phyloP scores from a whole-genome alignment of 176 grass and related monocot genomes.

The Eleusine indica region DNA sequence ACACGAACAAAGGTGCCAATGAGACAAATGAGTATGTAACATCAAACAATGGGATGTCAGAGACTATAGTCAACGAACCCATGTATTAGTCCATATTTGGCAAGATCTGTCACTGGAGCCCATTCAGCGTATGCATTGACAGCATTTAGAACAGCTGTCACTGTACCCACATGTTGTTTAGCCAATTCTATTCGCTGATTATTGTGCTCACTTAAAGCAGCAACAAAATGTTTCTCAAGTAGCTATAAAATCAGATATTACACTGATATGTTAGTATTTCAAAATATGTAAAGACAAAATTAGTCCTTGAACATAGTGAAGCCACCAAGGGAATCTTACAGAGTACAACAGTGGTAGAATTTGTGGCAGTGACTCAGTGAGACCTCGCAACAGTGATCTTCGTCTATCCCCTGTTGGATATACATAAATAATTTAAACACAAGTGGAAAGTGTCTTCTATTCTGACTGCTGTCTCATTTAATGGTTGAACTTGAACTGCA shows the following conservation, averaged over 20 bases:
- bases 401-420: constrained; percentile 78
- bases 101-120: constrained; percentile 94
- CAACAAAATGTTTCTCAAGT: constrained; percentile 93
- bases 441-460: constrained; percentile 11
- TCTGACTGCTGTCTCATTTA: constrained; percentile 6
- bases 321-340: constrained; percentile 57
- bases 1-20: constrained; percentile 17
- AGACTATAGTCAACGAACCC: constrained; percentile 60
- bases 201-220: constrained; percentile 69
- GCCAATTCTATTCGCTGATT: constrained; percentile 78
- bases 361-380: constrained; percentile 84
- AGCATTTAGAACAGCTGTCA: constrained; percentile 89
- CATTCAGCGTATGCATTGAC: constrained; percentile 96
- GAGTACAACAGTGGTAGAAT: constrained; percentile 89
- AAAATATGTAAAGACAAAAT: constrained; percentile 11
- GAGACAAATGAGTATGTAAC: constrained; percentile 19
- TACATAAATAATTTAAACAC: constrained; percentile 22
- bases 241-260: constrained; percentile 57
- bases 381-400: constrained; percentile 79
- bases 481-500: constrained; percentile 11
- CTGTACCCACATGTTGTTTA: constrained; percentile 77
- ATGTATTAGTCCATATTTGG: constrained; percentile 88
- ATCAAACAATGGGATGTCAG: constrained; percentile 1
- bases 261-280: constrained; percentile 28
- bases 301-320: constrained; percentile 21